Conservation (phyloP, 208 protist species). For the Acanthamoeba culbertsoni region DNA sequence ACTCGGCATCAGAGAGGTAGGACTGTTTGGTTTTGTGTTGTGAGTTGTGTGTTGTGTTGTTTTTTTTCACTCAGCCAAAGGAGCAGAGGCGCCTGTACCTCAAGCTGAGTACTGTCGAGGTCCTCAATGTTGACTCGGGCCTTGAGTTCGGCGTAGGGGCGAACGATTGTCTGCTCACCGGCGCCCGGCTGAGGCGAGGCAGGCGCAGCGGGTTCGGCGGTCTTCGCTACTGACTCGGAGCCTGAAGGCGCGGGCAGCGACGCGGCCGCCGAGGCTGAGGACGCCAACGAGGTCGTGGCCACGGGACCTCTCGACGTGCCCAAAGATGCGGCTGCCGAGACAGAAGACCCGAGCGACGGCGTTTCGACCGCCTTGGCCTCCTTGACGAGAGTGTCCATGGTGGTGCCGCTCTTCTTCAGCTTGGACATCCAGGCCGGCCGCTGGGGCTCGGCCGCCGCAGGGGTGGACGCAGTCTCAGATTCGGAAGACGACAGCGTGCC, state of each 20-base stretch:
- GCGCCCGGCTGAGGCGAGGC: background rate
- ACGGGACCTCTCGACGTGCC: background rate
- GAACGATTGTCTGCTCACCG: background rate
- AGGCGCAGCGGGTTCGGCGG: background rate
- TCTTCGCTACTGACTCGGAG: background rate
- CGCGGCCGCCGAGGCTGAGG: background rate
- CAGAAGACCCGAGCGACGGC: background rate
- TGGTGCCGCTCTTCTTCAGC: background rate
- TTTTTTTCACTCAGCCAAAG: background rate
- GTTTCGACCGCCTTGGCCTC: background rate
- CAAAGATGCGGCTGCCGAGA: background rate
- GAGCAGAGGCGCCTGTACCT: background rate
- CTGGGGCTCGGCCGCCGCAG: background rate
- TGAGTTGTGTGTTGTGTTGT: background rate
- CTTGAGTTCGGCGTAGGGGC: background rate
- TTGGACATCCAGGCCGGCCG: background rate
- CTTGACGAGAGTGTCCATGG: background rate
- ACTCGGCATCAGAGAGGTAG: slow-evolving; percentile 30
- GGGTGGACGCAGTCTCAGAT: background rate
- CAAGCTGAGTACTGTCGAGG: background rate
- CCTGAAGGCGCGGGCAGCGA: background rate
- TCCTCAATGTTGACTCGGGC: background rate
- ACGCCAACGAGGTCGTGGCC: background rate
- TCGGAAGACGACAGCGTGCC: background rate
- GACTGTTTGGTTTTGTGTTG: background rate